phyloP scores from a whole-genome alignment of 768 basidiomycete species.

The Botryobasidium botryosum region DNA sequence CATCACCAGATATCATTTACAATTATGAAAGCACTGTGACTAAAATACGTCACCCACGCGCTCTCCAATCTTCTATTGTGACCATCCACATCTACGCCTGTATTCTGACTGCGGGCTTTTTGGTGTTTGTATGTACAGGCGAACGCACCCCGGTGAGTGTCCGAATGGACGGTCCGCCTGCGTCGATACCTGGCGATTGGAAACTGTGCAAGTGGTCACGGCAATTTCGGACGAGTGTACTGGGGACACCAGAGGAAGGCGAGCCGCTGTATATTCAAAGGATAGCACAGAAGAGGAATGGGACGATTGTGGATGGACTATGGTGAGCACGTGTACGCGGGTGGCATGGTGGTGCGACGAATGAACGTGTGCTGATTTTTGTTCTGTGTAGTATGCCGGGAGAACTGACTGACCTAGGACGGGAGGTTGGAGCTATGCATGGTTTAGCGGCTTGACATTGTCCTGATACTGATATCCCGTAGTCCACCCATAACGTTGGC shows the following conservation, averaged over 20 bases:
- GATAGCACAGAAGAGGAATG: constrained; percentile 41
- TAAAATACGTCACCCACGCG: not conserved
- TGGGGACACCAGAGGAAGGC: constrained; percentile 2
- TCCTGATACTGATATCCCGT: constrained; percentile 1
- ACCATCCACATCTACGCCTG: not conserved
- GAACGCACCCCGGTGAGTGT: constrained; percentile 64
- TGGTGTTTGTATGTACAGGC: constrained; percentile 25
- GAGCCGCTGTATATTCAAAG: constrained; percentile 26
- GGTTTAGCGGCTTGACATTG: not conserved
- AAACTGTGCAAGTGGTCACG: constrained; percentile 15
- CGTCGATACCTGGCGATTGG: constrained; percentile 50
- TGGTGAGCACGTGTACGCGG: constrained; percentile 31
- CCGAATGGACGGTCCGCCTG: constrained; percentile 42
- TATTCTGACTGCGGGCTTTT: not conserved
- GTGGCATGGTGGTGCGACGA: not conserved
- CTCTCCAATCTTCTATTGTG: not conserved
- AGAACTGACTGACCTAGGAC: constrained; percentile 52
- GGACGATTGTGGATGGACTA: constrained; percentile 35
- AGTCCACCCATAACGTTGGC: constrained; percentile 57
- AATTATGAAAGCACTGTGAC: not conserved
- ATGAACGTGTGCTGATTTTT: not conserved
- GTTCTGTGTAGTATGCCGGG: constrained; percentile 38
- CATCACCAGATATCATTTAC: not conserved
- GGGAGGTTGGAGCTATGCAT: constrained; percentile 30
- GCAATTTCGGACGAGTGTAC: constrained; percentile 14